Conservation (phyloP, 768 basidiomycete species). For the Mycena belliarum region DNA sequence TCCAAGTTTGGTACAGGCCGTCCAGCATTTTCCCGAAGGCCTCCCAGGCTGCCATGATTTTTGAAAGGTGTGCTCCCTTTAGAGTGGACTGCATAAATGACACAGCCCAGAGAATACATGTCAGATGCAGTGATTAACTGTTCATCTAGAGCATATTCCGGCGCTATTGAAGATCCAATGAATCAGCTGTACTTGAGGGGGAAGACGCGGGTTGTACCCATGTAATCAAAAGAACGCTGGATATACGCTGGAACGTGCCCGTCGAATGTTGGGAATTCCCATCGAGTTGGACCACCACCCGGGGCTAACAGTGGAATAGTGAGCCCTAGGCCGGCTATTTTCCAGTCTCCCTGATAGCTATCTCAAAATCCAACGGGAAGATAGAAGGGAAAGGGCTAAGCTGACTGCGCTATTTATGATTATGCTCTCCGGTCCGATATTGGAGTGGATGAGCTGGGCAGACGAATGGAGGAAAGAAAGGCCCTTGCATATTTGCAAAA, state of each 20-base stretch:
- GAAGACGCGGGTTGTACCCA: constrained; percentile 55
- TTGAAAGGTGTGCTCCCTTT: constrained; percentile 86
- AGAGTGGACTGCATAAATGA: constrained; percentile 90
- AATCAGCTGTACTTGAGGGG: not conserved
- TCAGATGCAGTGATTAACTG: constrained; percentile 84
- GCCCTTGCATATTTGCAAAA: constrained; percentile 89
- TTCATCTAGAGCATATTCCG: constrained; percentile 94
- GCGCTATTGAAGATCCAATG: constrained; percentile 52
- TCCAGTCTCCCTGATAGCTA: constrained; percentile 90
- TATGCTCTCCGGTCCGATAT: constrained; percentile 84
- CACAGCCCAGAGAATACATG: constrained; percentile 89
- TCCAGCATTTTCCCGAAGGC: constrained; percentile 69
- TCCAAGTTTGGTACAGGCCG: constrained; percentile 64
- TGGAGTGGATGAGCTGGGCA: constrained; percentile 89
- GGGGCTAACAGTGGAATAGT: constrained; percentile 74
- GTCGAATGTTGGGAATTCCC: constrained; percentile 92
- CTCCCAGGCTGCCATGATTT: constrained; percentile 75
- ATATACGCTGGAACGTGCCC: constrained; percentile 74
- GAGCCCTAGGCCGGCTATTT: constrained; percentile 86
- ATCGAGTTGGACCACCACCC: constrained; percentile 74
- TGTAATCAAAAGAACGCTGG: constrained; percentile 93
- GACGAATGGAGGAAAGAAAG: constrained; percentile 89
- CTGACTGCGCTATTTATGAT: constrained; percentile 86
- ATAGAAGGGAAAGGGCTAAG: constrained; percentile 1
- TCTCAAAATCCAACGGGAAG: not conserved